phyloP scores from a whole-genome alignment of 495 filamentous ascomycete species.

The Evernia prunastri region DNA sequence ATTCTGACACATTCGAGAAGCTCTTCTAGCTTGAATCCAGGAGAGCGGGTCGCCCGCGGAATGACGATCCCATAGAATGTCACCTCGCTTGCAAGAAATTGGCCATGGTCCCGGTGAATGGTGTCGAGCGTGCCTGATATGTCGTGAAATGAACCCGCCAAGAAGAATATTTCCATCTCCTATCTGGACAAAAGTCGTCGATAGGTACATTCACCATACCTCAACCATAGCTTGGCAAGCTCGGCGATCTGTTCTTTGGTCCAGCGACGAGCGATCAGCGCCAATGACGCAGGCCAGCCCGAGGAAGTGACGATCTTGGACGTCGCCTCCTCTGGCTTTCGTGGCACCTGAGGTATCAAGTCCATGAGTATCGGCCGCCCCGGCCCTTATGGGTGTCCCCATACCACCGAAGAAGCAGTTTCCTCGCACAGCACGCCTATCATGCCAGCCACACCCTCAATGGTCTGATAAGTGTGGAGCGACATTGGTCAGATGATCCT shows the following conservation, averaged over 20 bases:
- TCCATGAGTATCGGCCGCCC: background rate
- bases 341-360: background rate
- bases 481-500: background rate
- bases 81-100: background rate
- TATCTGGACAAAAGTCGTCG: no score
- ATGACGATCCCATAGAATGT: background rate
- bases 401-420: background rate
- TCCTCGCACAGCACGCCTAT: background rate
- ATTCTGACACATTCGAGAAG: background rate
- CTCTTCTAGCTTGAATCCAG: background rate
- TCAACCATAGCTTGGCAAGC: background rate
- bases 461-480: background rate
- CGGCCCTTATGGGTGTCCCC: background rate
- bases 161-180: background rate
- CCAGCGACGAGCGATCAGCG: background rate
- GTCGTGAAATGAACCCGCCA: background rate
- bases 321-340: background rate
- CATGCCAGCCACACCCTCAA: background rate
- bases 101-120: no score
- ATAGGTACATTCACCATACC: background rate
- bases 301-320: background rate
- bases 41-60: background rate
- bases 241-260: background rate
- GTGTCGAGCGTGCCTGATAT: no score
- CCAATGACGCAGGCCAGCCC: background rate